Base-by-base conservation (phyloP, 768 basidiomycete genomes). In the Collybiopsis confluens region DNA sequence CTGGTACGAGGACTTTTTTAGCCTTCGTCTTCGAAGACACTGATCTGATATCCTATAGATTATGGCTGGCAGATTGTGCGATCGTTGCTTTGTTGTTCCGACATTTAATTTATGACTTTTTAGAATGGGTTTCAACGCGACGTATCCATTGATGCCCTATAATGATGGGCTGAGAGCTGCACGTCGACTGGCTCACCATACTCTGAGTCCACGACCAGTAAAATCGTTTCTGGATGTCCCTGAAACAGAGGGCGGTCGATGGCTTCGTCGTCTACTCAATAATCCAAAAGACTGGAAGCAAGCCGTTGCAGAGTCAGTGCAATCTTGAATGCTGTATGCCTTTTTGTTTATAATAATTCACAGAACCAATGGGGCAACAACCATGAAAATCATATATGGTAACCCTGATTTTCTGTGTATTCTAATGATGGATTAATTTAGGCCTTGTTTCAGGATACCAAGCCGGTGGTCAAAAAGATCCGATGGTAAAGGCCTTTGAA, bases 361-460 rank as follows among this genome's bases (percentile, higher is more conserved):
- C 13, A 43, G 45, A 33, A 30, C 33, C 1, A 46, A 46, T 37
- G 44, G 63, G 1, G 58, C 61, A 1, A 57, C 57, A 2, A 54
- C 62, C 13, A 58, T 62, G 9, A 55, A 55, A 23, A 56, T 65
- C 20, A 60, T 69, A 2, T 71, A 69, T 49, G 73, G n/a, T n/a
- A n/a, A n/a, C n/a, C n/a, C n/a, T n/a, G n/a, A n/a, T n/a, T n/a
- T n/a, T n/a, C n/a, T n/a, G n/a, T n/a, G n/a, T n/a, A n/a, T n/a
- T n/a, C n/a, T n/a, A n/a, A n/a, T n/a, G n/a, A n/a, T n/a, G n/a
- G n/a, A n/a, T n/a, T n/a, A n/a, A n/a, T n/a, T n/a, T n/a, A n/a
- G n/a, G n/a, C n/a, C n/a, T n/a, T n/a, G n/a, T n/a, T n/a, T n/a
- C n/a, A n/a, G n/a, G 74, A 4, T 65, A 71, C 30, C 56, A 59